Conservation (phyloP, 306 rosid species). For the Corylus avellana region DNA sequence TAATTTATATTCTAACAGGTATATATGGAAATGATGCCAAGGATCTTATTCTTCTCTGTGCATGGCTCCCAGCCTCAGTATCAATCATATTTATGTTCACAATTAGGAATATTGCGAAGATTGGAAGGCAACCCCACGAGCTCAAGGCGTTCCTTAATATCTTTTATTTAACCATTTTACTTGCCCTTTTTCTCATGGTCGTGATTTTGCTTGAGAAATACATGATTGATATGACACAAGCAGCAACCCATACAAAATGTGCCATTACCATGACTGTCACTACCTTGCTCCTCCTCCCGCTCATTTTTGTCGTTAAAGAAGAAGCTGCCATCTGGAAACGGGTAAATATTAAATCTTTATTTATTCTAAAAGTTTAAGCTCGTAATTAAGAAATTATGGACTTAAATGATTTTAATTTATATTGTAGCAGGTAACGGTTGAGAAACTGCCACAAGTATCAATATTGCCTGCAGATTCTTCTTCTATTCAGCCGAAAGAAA, state of each 20-base stretch:
- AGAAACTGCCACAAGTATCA: neutral
- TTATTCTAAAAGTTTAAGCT: too few relatives aligned
- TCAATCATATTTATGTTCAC: conserved; percentile 39
- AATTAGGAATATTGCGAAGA: conserved; percentile 25
- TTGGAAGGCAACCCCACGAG: conserved; percentile 36
- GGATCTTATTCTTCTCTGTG: conserved; percentile 44
- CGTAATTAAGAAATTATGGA: too few relatives aligned
- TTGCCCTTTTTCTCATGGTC: conserved; percentile 44
- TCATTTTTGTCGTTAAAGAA: conserved; percentile 34
- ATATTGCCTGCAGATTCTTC: too few relatives aligned
- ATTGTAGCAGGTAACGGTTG: neutral
- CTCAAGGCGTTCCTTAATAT: conserved; percentile 35
- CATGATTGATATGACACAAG: conserved; percentile 2
- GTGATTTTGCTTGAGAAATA: conserved; percentile 32
- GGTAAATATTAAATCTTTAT: too few relatives aligned
- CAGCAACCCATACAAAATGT: conserved; percentile 24
- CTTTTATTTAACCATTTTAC: conserved; percentile 37
- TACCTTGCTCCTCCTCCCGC: conserved; percentile 32
- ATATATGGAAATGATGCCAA: conserved; percentile 43
- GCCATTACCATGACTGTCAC: conserved; percentile 19
- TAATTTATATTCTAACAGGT: too few relatives aligned
- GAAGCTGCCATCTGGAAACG: conserved; percentile 32
- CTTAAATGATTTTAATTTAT: too few relatives aligned
- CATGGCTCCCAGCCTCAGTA: conserved; percentile 45
- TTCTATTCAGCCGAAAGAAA: neutral